phyloP scores from a whole-genome alignment of 352 stramenopile species.

The Pythium utonaiense region DNA sequence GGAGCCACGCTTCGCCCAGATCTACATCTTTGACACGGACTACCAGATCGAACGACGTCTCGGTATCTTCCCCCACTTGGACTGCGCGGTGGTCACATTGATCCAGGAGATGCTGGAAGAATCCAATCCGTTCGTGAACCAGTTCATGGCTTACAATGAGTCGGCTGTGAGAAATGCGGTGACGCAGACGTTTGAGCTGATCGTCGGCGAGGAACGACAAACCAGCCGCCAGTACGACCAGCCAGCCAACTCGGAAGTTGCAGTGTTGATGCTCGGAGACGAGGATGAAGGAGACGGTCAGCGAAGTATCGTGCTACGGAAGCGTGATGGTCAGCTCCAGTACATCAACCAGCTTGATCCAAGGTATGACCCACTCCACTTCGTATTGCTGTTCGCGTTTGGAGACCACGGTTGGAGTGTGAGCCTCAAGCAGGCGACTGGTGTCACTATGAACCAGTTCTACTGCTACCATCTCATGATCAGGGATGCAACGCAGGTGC shows the following conservation, averaged over 20 bases:
- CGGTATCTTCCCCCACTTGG: conserved; percentile 2
- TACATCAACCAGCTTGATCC: conserved; percentile 2
- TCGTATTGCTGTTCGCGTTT: conserved; percentile 4
- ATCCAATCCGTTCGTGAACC: conserved; percentile 2
- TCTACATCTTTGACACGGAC: conserved; percentile 18
- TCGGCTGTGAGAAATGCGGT: not conserved
- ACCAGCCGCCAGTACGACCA: conserved; percentile 2
- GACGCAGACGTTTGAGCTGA: conserved; percentile 11
- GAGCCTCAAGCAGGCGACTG: not conserved
- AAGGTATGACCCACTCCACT: conserved; percentile 9
- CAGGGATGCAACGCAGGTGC: not conserved
- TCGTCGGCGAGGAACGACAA: conserved; percentile 4
- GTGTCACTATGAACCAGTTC: conserved; percentile 12
- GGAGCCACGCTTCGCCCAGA: conserved; percentile 11
- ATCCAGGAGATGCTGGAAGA: not conserved
- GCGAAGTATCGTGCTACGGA: conserved; percentile 1
- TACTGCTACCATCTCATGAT: conserved; percentile 14
- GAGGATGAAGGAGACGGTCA: not conserved
- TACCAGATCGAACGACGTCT: conserved; percentile 3
- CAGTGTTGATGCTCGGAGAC: conserved; percentile 7
- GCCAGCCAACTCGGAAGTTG: conserved; percentile 2
- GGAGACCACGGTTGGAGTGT: conserved; percentile 7
- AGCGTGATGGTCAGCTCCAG: conserved; percentile 1
- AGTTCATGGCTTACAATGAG: conserved; percentile 18
- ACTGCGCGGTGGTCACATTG: conserved; percentile 2